Conservation (phyloP, 1,284 basidiomycete species). For the Phenoliferia sp. region DNA sequence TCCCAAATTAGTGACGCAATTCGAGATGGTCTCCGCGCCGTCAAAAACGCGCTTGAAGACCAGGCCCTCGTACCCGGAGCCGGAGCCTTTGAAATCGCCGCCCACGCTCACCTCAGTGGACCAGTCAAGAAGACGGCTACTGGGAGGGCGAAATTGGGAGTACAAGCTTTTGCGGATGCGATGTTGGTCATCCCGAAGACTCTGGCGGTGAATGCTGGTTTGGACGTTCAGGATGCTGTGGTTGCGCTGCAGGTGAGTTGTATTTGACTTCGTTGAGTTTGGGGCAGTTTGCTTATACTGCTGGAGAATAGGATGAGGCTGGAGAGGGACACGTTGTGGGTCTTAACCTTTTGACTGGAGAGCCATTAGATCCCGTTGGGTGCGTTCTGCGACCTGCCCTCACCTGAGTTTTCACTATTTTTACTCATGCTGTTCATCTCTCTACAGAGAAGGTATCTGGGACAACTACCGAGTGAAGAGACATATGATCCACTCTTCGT, state of each 20-base stretch:
- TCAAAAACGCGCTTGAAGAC: slow-evolving; percentile 97
- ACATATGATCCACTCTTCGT: slow-evolving; percentile 97
- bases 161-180: slow-evolving; percentile 95
- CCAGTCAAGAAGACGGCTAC: slow-evolving; percentile 83
- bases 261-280: not conserved
- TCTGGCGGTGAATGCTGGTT: slow-evolving; percentile 91
- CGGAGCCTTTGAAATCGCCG: slow-evolving; percentile 96
- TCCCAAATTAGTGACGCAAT: slow-evolving; percentile 96
- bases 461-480: slow-evolving; percentile 99
- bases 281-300: not conserved
- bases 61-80: slow-evolving; percentile 83
- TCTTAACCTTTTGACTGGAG: slow-evolving; percentile 85
- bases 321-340: slow-evolving; percentile 87
- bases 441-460: slow-evolving; percentile 76
- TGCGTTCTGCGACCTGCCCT: not conserved
- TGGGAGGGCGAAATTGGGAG: slow-evolving; percentile 94
- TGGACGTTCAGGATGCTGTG: slow-evolving; percentile 93
- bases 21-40: slow-evolving; percentile 89
- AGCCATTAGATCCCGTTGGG: slow-evolving; percentile 91
- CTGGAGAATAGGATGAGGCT: slow-evolving; percentile 68
- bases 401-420: not conserved
- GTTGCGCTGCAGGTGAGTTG: slow-evolving; percentile 72
- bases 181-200: slow-evolving; percentile 94
- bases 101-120: slow-evolving; percentile 66
- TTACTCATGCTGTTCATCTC: not conserved